Base-by-base conservation (phyloP, 306 rosid species). In the Quercus alba region DNA sequence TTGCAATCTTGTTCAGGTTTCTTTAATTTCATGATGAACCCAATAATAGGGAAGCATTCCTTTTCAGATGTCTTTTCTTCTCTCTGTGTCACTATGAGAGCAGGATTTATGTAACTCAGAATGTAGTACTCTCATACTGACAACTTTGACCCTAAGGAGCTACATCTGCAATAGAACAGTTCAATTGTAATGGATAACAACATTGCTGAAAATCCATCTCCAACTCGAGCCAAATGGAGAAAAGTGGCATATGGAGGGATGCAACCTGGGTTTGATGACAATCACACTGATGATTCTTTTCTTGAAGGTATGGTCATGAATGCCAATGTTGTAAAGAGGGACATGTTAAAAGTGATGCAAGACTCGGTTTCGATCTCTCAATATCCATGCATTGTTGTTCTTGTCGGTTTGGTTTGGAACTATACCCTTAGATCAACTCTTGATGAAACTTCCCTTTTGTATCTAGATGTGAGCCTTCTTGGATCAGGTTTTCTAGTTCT, bases 221-320 rank as follows among this genome's bases (percentile, higher is more conserved):
- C 83, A 3, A 78, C 84, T 59, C 85, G 18, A 33, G 72, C 86
- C 49, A 91, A 78, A 84, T 94, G 99, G 97, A 86, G 94, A 86
- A 94, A 94, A 86, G 93, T 94, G 63, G 97, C 97, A 20, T 94
- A 93, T 56, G 99, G 99, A 38, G 97, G 99, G 71, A 94, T 93
- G 99, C 99, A 94, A 74, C 89, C 89, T 56, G 99, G 99, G 55
- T 94, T 86, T 77, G 90, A 88, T 78, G 99, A 91, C 78, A 94
- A 93, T 81, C 83, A 94, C 76, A 85, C 94, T 0, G 97, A 86
- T 62, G 99, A 92, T 70, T 87, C 94, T 49, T 94, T 94, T 81
- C 97, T 94, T 74, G 97, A 90, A 90, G 94, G 88, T 4, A 92
- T 93, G 89, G 94, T 92, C 80, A 94, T 88, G 89, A 94, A 94